Conservation (phyloP, 345 rosid genomes). For the Brassica rapa region DNA sequence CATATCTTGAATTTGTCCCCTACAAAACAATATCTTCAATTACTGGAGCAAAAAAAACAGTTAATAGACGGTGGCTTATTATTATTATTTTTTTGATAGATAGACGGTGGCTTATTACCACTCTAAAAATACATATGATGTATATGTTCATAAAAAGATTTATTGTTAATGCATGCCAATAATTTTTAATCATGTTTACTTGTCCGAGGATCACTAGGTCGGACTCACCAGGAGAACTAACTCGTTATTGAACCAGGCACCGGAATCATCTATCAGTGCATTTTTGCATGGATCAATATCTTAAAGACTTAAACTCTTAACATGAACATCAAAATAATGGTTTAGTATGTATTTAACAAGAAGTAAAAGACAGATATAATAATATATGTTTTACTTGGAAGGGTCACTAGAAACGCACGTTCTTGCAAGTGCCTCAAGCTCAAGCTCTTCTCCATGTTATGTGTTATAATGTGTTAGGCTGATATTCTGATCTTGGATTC, state of each 20-base stretch:
- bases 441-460: constrained; percentile 41
- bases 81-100: background rate
- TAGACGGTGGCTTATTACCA: background rate
- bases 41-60: background rate
- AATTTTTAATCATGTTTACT: background rate
- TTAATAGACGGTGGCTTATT: background rate
- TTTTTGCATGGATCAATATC: background rate
- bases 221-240: background rate
- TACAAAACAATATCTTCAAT: background rate
- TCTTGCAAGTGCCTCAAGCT: constrained; percentile 81
- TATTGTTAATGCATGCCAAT: background rate
- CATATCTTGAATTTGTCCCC: background rate
- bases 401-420: constrained; percentile 52
- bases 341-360: background rate
- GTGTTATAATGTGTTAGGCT: background rate
- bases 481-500: background rate
- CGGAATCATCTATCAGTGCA: background rate
- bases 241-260: background rate
- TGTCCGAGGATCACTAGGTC: background rate
- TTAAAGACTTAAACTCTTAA: background rate
- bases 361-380: background rate
- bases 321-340: background rate
- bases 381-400: background rate
- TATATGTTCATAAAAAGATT: background rate
- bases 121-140: background rate